Percentiles rank a stretch among this genome's conserved stretches.
phyloP scores from a whole-genome alignment of 192 early-diverging fungal species.

The Obelidium mucronatum region DNA sequence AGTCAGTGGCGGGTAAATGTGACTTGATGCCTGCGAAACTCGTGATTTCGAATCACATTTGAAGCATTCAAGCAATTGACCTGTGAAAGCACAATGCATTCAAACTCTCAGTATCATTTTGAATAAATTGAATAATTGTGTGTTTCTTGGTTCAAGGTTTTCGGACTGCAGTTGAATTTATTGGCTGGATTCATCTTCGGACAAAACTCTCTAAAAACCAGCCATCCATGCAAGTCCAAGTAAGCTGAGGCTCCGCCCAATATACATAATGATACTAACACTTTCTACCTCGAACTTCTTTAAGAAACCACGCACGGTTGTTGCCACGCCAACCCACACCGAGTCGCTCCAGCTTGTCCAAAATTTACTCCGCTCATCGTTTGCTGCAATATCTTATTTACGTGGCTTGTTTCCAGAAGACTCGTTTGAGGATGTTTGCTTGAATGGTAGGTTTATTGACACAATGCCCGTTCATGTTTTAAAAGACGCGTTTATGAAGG shows the following conservation, averaged over 20 bases:
- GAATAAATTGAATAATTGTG: too few species aligned
- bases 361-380: constrained; percentile 1
- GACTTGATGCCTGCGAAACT: too few species aligned
- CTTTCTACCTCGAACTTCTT: not conserved
- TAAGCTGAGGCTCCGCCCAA: not conserved
- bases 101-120: too few species aligned
- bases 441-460: not conserved
- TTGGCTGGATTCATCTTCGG: too few species aligned
- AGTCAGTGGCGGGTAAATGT: not conserved
- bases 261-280: not conserved
- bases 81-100: too few species aligned
- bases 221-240: not conserved
- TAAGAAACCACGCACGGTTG: not conserved
- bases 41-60: not conserved
- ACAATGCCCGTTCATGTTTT: too few species aligned
- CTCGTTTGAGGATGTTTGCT: not conserved
- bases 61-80: not conserved
- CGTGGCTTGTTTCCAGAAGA: constrained; percentile 21
- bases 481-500: not conserved
- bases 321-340: not conserved
- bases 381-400: constrained; percentile 25
- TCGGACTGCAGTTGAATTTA: too few species aligned
- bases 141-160: too few species aligned
- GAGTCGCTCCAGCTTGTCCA: constrained; percentile 29
- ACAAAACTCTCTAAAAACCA: not conserved